These are phyloP conservation scores for Mycena olivaceomarginata DNA, from an alignment of 768 basidiomycete species.

Conservation along the genomic window DNA sequence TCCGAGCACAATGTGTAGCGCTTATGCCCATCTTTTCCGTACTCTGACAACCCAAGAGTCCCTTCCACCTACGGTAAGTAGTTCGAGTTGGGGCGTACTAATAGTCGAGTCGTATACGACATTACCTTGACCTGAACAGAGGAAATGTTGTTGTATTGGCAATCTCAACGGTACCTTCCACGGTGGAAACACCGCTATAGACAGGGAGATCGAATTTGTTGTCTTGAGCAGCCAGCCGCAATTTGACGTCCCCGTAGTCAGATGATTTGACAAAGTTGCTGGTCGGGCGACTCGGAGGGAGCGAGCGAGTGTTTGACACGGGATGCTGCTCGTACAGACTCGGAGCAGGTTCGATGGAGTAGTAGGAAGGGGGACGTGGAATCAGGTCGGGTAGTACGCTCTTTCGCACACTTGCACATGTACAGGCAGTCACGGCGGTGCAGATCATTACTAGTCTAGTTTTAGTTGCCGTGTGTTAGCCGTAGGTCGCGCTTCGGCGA, in stretches of 20 bases:
- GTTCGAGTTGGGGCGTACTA: neutral
- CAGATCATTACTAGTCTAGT: too few relatives aligned
- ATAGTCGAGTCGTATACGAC: neutral
- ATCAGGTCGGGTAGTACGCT: neutral
- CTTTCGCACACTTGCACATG: neutral
- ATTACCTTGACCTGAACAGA: slow-evolving; percentile 79
- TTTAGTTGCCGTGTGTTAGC: too few relatives aligned
- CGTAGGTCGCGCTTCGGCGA: too few relatives aligned
- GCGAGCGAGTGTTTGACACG: slow-evolving; percentile 63
- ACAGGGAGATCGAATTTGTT: slow-evolving; percentile 69
- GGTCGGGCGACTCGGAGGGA: slow-evolving; percentile 56
- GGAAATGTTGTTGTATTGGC: slow-evolving; percentile 72
- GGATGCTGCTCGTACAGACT: slow-evolving; percentile 70
- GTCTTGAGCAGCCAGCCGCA: slow-evolving; percentile 74
- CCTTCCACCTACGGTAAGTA: slow-evolving; percentile 73
- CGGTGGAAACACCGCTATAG: slow-evolving; percentile 69
- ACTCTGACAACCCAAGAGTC: slow-evolving; percentile 72
- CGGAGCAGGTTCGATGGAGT: slow-evolving; percentile 66
- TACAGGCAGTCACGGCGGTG: too few relatives aligned
- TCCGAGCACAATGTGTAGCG: slow-evolving; percentile 71
- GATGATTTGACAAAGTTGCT: slow-evolving; percentile 77
- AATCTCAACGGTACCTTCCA: slow-evolving; percentile 77
- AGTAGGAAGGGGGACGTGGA: slow-evolving; percentile 64
- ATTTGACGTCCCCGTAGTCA: slow-evolving; percentile 68
- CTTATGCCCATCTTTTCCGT: slow-evolving; percentile 78